Evolutionary conservation across 2,329 filamentous ascomycete genomes (phyloP), one percentile per base, ranked within the genome.

Genomic region (Xylaria arbuscula): DNA sequence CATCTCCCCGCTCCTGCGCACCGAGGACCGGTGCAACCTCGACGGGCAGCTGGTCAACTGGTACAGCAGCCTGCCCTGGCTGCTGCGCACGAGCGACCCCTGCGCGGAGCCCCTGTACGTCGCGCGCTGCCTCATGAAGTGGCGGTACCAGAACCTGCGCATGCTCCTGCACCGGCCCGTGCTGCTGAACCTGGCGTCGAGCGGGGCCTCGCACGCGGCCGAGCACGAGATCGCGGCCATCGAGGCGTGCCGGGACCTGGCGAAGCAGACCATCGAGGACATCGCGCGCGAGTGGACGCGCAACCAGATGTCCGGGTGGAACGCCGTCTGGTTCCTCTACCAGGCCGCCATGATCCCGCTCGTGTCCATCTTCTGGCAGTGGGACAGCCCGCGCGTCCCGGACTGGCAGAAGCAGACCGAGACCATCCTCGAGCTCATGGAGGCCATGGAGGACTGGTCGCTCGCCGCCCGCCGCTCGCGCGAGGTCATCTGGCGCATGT

Each of bases 281-380:
- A 93, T 94, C 70, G 86, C 89, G 11, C 83, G 84, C 24, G 90
- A 92, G 70, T 93, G 91, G 81, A 87, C 87, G 54, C 87, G 89
- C 54, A 92, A 93, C 76, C 88, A 93, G 76, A 92, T 94, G 81
- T 89, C 88, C 0, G 92, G 92, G 9, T 94, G 92, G 92, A 93
- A 93, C 77, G 92, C 90, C 0, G 91, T 92, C 2, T 94, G 92
- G 91, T 91, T 93, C 79, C 86, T 93, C 67, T 94, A 93, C 80
- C 92, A 94, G 78, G 91, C 92, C 0, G 89, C 88, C 70, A 92
- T 94, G 89, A 89, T 94, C 9, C 92, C 92, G 0, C 85, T 95
- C 1, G 87, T 95, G 11, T 91, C 88, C 24, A 83, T 94, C 13
- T 93, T 93, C 77, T 91, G 88, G 83, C 90, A 93, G 76, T 83